Conservation (phyloP, 1,284 basidiomycete genomes). For the Melampsora americana region DNA sequence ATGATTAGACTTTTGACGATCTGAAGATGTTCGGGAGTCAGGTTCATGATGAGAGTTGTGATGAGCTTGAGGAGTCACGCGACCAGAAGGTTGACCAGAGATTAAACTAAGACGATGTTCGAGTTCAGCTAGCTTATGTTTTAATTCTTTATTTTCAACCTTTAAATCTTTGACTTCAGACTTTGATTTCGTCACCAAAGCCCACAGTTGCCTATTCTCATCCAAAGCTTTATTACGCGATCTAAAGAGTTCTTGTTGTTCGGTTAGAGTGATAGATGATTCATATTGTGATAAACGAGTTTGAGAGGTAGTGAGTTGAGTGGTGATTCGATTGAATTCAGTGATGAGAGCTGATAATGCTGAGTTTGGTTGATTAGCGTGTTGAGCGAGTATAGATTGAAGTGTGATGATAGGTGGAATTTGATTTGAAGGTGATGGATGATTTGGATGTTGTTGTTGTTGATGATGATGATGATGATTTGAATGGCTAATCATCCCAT, state of each 20-base stretch:
- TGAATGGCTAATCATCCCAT: not conserved
- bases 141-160: constrained; percentile 29
- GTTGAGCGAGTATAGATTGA: not conserved
- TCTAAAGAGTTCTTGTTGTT: not conserved
- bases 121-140: not conserved
- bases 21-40: not conserved
- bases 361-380: not conserved
- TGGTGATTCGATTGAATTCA: constrained; percentile 1
- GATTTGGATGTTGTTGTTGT: not conserved
- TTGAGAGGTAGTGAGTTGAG: not conserved
- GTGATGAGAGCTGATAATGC: not conserved
- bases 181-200: constrained; percentile 33
- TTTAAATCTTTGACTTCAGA: constrained; percentile 26
- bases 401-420: not conserved
- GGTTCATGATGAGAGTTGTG: not conserved
- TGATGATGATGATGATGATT: not conserved
- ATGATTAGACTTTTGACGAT: constrained; percentile 4
- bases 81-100: not conserved
- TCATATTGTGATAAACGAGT: not conserved
- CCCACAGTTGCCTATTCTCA: constrained; percentile 42
- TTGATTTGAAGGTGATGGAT: not conserved
- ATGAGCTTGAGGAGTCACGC: not conserved
- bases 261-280: not conserved
- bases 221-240: constrained; percentile 18
- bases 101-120: not conserved